These are phyloP conservation scores for Fragilaria radians DNA, from an alignment of 108 stramenopile genomes.

Conservation along the genomic window DNA sequence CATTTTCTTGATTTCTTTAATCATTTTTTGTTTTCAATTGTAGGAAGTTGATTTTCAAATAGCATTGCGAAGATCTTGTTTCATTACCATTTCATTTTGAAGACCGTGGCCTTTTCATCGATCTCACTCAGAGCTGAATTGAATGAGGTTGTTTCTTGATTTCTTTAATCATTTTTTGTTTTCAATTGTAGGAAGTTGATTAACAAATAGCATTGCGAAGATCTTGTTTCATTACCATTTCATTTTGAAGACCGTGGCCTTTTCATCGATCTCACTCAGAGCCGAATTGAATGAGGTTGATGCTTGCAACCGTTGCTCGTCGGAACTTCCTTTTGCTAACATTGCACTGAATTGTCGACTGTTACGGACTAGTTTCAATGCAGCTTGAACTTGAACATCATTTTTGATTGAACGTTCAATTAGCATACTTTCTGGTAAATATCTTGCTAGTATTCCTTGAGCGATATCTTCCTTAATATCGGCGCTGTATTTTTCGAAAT, in stretches of 20 bases:
- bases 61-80: no score
- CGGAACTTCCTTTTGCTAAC: constrained; percentile 41
- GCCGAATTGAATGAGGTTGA: neutral
- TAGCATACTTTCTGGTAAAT: constrained; percentile 81
- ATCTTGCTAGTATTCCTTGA: constrained; percentile 68
- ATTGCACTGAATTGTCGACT: constrained; percentile 53
- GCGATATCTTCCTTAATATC: constrained; percentile 84
- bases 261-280: neutral
- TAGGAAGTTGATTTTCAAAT: no score
- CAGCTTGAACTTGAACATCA: constrained; percentile 62
- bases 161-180: no score
- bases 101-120: neutral
- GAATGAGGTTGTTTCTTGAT: neutral
- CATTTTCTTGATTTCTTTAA: no score
- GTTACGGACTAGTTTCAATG: constrained; percentile 57
- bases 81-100: neutral
- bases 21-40: no score
- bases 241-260: neutral
- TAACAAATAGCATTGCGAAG: no score
- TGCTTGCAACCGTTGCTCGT: neutral
- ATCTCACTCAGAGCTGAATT: neutral
- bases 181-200: no score
- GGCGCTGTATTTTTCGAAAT: constrained; percentile 74
- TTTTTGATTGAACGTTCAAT: constrained; percentile 52
- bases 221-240: no score